Conservation (phyloP, 2,329 filamentous ascomycete species). For the Aspergillus tubingensis region DNA sequence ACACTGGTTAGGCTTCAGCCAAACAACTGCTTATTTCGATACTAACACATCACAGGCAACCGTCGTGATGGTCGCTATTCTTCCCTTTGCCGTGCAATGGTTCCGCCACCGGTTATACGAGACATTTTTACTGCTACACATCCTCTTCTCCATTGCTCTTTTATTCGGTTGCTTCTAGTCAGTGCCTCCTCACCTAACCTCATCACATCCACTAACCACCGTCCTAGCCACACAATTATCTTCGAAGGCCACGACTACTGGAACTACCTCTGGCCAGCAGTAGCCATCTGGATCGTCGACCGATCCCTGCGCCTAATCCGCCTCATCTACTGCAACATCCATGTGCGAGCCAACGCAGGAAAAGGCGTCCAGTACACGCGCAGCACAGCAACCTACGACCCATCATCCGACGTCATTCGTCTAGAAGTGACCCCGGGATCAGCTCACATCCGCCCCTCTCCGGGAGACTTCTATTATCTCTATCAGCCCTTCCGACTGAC, state of each 20-base stretch:
- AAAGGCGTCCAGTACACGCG: slow-evolving; percentile 32
- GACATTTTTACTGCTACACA: slow-evolving; percentile 44
- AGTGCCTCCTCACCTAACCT: slow-evolving; percentile 19
- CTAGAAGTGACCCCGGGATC: slow-evolving; percentile 47
- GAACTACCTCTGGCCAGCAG: slow-evolving; percentile 53
- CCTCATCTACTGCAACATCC: slow-evolving; percentile 47
- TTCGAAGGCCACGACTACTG: slow-evolving; percentile 52
- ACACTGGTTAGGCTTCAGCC: slow-evolving; percentile 24
- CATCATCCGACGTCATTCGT: slow-evolving; percentile 48
- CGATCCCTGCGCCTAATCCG: slow-evolving; percentile 48
- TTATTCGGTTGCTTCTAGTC: slow-evolving; percentile 53
- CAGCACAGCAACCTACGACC: slow-evolving; percentile 47
- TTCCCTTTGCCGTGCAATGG: slow-evolving; percentile 50
- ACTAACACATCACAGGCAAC: too few species aligned
- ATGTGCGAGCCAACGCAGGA: slow-evolving; percentile 28
- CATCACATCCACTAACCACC: background rate
- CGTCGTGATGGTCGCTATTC: slow-evolving; percentile 43
- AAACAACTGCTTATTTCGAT: too few species aligned
- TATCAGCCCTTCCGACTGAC: slow-evolving; percentile 48
- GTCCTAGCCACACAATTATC: slow-evolving; percentile 48
- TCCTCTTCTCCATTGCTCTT: slow-evolving; percentile 41
- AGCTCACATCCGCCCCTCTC: slow-evolving; percentile 34
- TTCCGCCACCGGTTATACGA: slow-evolving; percentile 50
- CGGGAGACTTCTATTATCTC: slow-evolving; percentile 55
- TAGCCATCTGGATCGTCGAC: slow-evolving; percentile 53